Percentiles rank a stretch among this genome's conserved stretches.
Conservation (phyloP, 345 rosid species). For the Ceriops decandra region DNA sequence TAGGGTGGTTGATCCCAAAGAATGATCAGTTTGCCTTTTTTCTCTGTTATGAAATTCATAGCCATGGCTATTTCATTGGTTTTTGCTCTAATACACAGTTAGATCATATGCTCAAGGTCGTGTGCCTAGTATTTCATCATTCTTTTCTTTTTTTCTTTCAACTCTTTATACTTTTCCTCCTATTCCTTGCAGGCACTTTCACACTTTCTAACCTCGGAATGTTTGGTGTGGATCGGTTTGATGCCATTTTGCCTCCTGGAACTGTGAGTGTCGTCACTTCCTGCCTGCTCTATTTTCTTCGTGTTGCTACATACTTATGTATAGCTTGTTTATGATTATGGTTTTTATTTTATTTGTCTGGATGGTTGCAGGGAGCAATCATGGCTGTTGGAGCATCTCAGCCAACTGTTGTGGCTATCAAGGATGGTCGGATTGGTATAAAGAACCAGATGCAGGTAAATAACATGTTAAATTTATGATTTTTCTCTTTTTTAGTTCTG, state of each 20-base stretch:
- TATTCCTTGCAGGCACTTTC: constrained; percentile 64
- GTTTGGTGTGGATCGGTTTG: constrained; percentile 96
- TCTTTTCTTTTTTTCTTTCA: neutral
- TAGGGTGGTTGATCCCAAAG: neutral
- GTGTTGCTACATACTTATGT: neutral
- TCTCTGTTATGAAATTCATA: neutral
- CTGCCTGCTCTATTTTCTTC: constrained; percentile 8
- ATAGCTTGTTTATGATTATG: neutral
- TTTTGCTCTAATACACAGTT: neutral
- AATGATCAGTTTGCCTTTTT: neutral
- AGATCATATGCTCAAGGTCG: neutral
- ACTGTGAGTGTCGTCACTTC: constrained; percentile 50
- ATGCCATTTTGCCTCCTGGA: constrained; percentile 96
- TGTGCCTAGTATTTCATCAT: constrained; percentile 1
- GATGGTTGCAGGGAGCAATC: constrained; percentile 74
- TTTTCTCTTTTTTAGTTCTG: too few relatives aligned
- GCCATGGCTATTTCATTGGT: neutral
- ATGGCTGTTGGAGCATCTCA: constrained; percentile 98
- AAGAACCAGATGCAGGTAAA: constrained; percentile 95
- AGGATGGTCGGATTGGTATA: constrained; percentile 85
- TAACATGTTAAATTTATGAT: neutral
- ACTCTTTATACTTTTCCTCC: too few relatives aligned
- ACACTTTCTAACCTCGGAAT: constrained; percentile 97
- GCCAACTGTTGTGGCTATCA: constrained; percentile 73
- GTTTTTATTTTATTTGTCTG: neutral